Conservation (phyloP, 169 alveolate genomes). For the Eimeria falciformis region DNA sequence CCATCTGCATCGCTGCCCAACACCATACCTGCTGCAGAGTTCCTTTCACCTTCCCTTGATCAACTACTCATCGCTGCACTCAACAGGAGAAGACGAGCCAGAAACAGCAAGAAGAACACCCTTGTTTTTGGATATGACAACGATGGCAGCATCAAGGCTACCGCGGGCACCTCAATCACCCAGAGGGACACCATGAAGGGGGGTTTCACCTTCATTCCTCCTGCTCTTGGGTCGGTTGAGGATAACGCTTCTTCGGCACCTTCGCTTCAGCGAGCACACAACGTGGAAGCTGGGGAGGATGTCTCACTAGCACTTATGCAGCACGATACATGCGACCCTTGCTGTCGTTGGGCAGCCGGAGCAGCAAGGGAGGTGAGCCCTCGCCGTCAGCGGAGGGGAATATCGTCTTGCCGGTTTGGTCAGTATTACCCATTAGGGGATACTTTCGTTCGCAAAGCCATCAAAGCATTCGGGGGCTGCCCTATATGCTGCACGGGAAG, state of each 20-base stretch:
- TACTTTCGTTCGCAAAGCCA: slow-evolving; percentile 33
- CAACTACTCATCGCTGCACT: slow-evolving; percentile 24
- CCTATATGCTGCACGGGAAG: slow-evolving; percentile 56
- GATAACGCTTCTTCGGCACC: not conserved
- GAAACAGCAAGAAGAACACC: not conserved
- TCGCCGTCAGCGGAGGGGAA: slow-evolving; percentile 21
- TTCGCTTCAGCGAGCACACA: not conserved
- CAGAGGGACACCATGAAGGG: not conserved
- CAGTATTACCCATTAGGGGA: slow-evolving; percentile 66
- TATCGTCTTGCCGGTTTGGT: slow-evolving; percentile 36
- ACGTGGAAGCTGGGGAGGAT: slow-evolving; percentile 8
- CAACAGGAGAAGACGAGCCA: not conserved
- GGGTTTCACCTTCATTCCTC: not conserved
- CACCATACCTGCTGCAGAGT: slow-evolving; percentile 68
- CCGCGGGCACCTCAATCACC: not conserved
- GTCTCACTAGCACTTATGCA: slow-evolving; percentile 18
- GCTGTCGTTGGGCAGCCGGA: slow-evolving; percentile 14
- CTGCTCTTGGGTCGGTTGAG: not conserved
- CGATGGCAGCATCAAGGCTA: not conserved
- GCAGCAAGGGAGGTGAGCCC: slow-evolving; percentile 2
- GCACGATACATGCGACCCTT: slow-evolving; percentile 45
- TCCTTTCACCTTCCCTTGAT: slow-evolving; percentile 52
- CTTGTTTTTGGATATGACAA: not conserved
- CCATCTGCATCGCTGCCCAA: slow-evolving; percentile 52
- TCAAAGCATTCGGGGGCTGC: slow-evolving; percentile 45